These are phyloP conservation scores for Candida nonsorbophila DNA, from an alignment of 805 yeast genomes.

Conservation along the genomic window DNA sequence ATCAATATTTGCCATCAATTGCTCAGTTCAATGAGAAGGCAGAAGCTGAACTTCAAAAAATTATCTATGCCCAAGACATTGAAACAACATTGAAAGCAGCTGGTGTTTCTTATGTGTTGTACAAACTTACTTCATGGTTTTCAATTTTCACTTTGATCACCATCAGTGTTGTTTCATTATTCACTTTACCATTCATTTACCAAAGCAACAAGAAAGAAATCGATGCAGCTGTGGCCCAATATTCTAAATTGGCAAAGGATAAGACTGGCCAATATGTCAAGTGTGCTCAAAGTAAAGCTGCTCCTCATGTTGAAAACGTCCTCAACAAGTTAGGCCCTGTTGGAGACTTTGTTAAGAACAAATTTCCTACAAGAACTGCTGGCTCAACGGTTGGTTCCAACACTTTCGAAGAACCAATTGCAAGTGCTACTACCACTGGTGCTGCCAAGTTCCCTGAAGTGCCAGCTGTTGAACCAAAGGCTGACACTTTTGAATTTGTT, in stretches of 20 bases:
- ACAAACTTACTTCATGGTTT: constrained; percentile 70
- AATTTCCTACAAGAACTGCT: constrained; percentile 64
- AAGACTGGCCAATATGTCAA: constrained; percentile 42
- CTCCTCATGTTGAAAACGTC: constrained; percentile 55
- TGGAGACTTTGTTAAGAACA: constrained; percentile 51
- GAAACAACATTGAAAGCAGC: constrained; percentile 72
- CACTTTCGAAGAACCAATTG: constrained; percentile 18
- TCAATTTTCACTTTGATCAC: constrained; percentile 65
- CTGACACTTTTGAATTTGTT: constrained; percentile 18
- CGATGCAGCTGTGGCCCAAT: constrained; percentile 52
- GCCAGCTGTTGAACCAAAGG: constrained; percentile 20
- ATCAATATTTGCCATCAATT: constrained; percentile 35
- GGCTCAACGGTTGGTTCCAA: constrained; percentile 65
- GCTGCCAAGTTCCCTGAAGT: constrained; percentile 33
- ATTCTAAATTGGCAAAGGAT: constrained; percentile 41
- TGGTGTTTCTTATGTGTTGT: constrained; percentile 55
- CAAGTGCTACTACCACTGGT: constrained; percentile 14
- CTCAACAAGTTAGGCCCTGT: constrained; percentile 64
- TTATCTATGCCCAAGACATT: constrained; percentile 65
- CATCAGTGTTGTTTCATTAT: constrained; percentile 52
- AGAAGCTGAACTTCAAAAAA: constrained; percentile 51
- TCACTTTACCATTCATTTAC: constrained; percentile 75
- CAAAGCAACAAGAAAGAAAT: constrained; percentile 70
- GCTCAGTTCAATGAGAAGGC: constrained; percentile 42
- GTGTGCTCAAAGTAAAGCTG: constrained; percentile 35